Conservation (phyloP, 2,329 filamentous ascomycete genomes). For the Sporothrix brunneoviolacea region DNA sequence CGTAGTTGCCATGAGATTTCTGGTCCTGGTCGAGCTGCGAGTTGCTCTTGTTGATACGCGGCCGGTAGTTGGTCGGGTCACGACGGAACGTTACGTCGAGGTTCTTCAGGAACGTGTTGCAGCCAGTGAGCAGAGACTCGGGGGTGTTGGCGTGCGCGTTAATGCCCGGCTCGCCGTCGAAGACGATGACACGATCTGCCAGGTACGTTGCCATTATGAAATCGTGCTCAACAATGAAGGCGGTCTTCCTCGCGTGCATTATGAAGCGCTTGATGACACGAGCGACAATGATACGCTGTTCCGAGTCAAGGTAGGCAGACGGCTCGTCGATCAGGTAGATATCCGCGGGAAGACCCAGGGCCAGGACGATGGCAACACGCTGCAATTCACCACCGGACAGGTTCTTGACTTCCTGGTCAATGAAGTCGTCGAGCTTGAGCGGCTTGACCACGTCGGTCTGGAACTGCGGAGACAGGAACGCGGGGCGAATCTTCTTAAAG, state of each 20-base stretch:
- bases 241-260: constrained; percentile 99
- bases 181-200: constrained; percentile 95
- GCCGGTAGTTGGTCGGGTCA: constrained; percentile 90
- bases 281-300: constrained; percentile 96
- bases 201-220: constrained; percentile 73
- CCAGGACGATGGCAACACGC: constrained; percentile 94
- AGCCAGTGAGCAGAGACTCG: constrained; percentile 87
- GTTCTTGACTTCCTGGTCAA: constrained; percentile 99
- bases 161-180: constrained; percentile 87
- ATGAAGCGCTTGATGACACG: constrained; percentile 99
- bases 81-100: constrained; percentile 97
- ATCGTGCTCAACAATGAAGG: constrained; percentile 99
- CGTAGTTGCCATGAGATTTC: constrained; percentile 87
- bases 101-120: constrained; percentile 95
- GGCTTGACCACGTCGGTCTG: constrained; percentile 99
- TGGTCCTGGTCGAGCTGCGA: constrained; percentile 97
- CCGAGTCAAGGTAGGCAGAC: constrained; percentile 93
- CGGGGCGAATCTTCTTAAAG: constrained; percentile 99
- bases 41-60: constrained; percentile 96
- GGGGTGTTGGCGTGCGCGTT: constrained; percentile 82
- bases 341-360: constrained; percentile 91
- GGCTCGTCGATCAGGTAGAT: constrained; percentile 99
- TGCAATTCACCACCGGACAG: constrained; percentile 98
- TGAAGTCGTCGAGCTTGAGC: constrained; percentile 98
- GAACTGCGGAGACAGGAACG: constrained; percentile 95